Percentiles rank a stretch among this genome's conserved stretches.
Evolutionary conservation across 305 asterid genomes (phyloP).

Genomic region (Euphrasia arctica): DNA sequence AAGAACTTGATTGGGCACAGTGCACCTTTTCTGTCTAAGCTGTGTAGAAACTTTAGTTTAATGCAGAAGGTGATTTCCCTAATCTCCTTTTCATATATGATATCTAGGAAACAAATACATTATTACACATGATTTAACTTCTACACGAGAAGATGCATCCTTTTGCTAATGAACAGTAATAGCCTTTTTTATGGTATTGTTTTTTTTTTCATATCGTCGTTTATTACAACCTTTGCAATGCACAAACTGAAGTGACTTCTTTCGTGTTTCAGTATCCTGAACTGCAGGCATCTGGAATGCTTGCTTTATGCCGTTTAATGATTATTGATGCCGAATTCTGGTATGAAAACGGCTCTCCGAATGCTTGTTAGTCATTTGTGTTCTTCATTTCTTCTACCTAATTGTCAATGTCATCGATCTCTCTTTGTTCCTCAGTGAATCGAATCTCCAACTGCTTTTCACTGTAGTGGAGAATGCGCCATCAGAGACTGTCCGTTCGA

Average conservation of each 20-base stretch:
- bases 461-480: conserved; percentile 95
- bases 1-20: conserved; percentile 85
- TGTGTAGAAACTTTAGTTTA: conserved; percentile 80
- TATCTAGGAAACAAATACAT: conserved; percentile 13
- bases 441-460: conserved; percentile 94
- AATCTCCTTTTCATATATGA: conserved; percentile 10
- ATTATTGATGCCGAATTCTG: conserved; percentile 89
- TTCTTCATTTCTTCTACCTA: conserved; percentile 25
- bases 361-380: conserved; percentile 3
- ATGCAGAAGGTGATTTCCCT: conserved; percentile 79
- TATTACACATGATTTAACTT: conserved; percentile 3
- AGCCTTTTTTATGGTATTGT: conserved; percentile 16
- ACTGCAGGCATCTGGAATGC: conserved; percentile 94
- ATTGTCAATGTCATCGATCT: conserved; percentile 2
- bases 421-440: conserved; percentile 49
- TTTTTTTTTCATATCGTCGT: not conserved
- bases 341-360: conserved; percentile 35
- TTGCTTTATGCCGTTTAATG: conserved; percentile 87
- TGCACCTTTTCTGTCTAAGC: conserved; percentile 64
- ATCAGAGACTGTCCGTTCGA: conserved; percentile 89
- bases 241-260: conserved; percentile 39
- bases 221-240: conserved; percentile 9
- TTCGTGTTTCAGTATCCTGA: conserved; percentile 63
- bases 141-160: not conserved
- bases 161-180: not conserved